A percentile compares a stretch with the other conserved stretches of the same genome.
Evolutionary conservation across 2,329 filamentous ascomycete genomes (phyloP).

Genomic region (Grosmannia clavigera): DNA sequence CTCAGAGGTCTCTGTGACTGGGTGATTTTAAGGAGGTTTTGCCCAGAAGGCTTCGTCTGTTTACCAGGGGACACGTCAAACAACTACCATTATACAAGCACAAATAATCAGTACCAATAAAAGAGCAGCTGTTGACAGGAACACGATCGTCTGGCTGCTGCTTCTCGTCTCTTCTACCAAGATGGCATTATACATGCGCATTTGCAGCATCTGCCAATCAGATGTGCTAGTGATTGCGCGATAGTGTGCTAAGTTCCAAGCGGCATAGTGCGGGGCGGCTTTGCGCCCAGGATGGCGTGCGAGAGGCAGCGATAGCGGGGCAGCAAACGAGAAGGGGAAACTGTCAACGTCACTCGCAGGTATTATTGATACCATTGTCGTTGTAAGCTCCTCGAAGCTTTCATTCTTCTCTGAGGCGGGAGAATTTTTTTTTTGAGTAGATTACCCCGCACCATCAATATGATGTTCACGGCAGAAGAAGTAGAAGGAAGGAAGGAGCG

Average conservation of each 20-base stretch:
- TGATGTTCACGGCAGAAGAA: no score
- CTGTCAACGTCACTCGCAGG: background rate
- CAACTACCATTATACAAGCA: background rate
- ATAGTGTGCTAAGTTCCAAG: slow-evolving; percentile 8
- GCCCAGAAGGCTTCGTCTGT: no score
- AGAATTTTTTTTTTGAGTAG: no score
- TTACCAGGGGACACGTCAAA: no score
- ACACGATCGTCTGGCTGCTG: no score
- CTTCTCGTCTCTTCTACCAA: background rate
- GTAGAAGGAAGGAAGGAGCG: no score
- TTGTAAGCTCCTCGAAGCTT: background rate
- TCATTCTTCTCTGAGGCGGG: no score
- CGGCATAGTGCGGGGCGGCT: slow-evolving; percentile 11
- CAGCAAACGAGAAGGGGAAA: background rate
- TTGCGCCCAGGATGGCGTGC: background rate
- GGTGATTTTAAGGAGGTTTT: no score
- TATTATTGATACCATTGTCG: background rate
- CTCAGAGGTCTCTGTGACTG: no score
- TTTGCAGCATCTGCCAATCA: slow-evolving; percentile 6
- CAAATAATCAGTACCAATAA: background rate
- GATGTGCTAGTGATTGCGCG: slow-evolving; percentile 10
- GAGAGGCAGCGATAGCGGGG: background rate
- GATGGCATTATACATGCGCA: slow-evolving; percentile 11
- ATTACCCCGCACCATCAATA: no score
- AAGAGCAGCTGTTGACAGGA: background rate